Evolutionary conservation across 2,329 filamentous ascomycete species (phyloP), one percentile per base, ranked within the genome.

Genomic region (Pseudogymnoascus sp.): DNA sequence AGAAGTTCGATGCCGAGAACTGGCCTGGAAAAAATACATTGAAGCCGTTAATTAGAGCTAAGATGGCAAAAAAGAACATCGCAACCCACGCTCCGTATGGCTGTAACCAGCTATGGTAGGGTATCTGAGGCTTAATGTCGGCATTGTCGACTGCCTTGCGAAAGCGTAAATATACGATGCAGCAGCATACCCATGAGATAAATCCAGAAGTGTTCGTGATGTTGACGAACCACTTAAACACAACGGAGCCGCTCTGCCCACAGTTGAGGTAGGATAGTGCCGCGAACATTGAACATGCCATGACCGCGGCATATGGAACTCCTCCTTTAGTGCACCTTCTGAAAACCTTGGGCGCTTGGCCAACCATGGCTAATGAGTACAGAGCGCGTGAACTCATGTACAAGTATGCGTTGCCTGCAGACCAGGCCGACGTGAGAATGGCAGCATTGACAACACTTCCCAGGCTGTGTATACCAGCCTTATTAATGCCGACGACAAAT

Each of bases 11-110:
- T 0, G 79, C 80, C 14, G 77, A 81, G 81, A 85, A 93, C 28
- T 85, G 77, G 6, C 77, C 74, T 0, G 84, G 82, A 70, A 87
- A 87, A 70, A 93, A 92, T 12, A 88, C 81, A 35, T 85, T 81
- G 73, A 91, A 93, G 1, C 88, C 89, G 67, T 90, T 90, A 66
- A 89, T 86, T 2, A 92, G 73, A 1, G 80, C 82, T n/a, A 92
- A 76, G 25, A 90, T 73, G 2, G 72, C 70, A 60, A 90, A 80
- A 22, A 84, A 69, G 14, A 80, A 70, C 1, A 90, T 78, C 8
- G 80, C 78, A 62, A 81, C 74, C 67, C 80, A 90, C 0, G 87
- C 81, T 2, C 82, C 83, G 69, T 86, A 90, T 0, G 88, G 82
- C 70, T 84, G 81, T 9, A 78, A 69, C 1, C 74, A 72, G 0